phyloP scores from a whole-genome alignment of 1,284 basidiomycete species.

The Afroboletus lepidellus region DNA sequence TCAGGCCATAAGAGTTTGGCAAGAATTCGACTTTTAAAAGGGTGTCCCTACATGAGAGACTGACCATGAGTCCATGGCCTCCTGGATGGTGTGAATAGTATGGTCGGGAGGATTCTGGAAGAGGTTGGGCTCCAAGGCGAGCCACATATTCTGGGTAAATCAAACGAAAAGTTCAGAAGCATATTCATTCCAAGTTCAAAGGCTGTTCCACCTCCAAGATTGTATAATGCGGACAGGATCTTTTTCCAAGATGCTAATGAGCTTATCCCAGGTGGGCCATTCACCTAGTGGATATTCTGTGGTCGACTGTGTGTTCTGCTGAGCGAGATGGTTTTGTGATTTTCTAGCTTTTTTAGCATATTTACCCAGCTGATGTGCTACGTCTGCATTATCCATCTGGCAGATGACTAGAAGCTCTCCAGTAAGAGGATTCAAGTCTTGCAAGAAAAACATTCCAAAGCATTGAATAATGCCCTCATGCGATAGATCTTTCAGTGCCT shows the following conservation, averaged over 20 bases:
- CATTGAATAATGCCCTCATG: constrained; percentile 3
- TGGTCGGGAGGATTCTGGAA: not conserved
- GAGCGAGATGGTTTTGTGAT: not conserved
- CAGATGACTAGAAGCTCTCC: not conserved
- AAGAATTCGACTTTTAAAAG: constrained; percentile 5
- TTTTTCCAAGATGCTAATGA: not conserved
- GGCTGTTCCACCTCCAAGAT: not conserved
- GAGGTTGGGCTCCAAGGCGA: not conserved
- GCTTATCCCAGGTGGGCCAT: constrained; percentile 5
- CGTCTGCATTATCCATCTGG: not conserved
- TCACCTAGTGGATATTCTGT: constrained; percentile 5
- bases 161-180: constrained; percentile 5
- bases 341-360: not conserved
- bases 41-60: not conserved
- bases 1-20: not conserved
- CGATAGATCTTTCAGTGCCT: constrained; percentile 1
- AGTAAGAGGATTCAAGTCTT: constrained; percentile 5
- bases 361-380: not conserved
- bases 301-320: not conserved
- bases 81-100: not conserved
- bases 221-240: not conserved
- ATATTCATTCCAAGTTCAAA: not conserved
- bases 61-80: constrained; percentile 8
- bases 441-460: constrained; percentile 11
- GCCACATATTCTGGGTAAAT: constrained; percentile 12